These are phyloP conservation scores for Phanerodontia chrysosporium DNA, from an alignment of 768 basidiomycete genomes.

Conservation along the genomic window DNA sequence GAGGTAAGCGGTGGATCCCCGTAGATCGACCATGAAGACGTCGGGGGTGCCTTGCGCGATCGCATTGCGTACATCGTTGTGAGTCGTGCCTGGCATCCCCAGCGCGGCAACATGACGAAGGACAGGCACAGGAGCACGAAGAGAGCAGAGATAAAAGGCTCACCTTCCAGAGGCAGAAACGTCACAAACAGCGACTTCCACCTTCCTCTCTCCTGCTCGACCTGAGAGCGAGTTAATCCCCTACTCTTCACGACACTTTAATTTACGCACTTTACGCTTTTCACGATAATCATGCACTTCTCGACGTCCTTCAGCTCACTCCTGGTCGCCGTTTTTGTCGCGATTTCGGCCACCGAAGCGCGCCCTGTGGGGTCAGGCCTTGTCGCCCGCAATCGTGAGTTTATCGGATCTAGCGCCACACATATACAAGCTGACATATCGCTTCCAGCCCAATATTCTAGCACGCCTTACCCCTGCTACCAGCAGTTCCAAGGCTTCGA, in stretches of 20 bases:
- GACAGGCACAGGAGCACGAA: too few species aligned
- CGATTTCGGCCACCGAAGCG: background rate
- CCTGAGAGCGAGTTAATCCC: background rate
- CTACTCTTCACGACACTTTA: background rate
- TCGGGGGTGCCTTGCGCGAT: background rate
- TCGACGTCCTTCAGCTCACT: background rate
- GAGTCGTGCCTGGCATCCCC: background rate
- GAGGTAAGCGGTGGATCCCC: too few species aligned
- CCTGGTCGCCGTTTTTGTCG: background rate
- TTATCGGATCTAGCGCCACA: background rate
- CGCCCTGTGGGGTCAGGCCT: background rate
- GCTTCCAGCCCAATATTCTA: background rate
- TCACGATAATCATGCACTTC: background rate
- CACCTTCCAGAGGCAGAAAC: background rate
- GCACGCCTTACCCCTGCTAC: conserved; percentile 1
- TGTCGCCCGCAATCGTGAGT: background rate
- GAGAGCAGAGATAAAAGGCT: background rate
- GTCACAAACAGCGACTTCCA: background rate
- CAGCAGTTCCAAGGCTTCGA: background rate
- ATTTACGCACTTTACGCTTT: background rate
- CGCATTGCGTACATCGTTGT: background rate
- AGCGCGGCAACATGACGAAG: background rate
- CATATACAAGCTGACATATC: background rate
- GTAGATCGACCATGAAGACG: too few species aligned
- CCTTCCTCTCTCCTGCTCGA: background rate